These are phyloP conservation scores for Leishmania tarentolae DNA, from an alignment of 208 protist species.

Conservation along the genomic window DNA sequence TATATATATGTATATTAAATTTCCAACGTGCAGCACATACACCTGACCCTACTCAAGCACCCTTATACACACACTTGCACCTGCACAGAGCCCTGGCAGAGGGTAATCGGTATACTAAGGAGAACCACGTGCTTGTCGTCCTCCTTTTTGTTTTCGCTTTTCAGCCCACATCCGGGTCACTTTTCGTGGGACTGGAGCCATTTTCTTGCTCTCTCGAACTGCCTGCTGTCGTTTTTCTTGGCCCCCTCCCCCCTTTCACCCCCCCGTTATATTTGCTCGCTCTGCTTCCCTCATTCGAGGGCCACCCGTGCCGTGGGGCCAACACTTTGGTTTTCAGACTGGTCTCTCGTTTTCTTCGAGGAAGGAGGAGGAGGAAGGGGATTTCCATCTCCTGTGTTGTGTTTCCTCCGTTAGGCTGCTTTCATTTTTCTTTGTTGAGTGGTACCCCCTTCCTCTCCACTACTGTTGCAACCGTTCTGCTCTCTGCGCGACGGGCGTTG, in stretches of 20 bases:
- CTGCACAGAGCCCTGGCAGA: neutral
- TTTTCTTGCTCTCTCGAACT: neutral
- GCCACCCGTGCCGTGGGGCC: neutral
- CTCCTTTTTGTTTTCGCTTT: neutral
- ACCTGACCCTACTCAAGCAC: neutral
- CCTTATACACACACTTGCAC: neutral
- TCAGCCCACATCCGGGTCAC: neutral
- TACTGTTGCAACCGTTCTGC: neutral
- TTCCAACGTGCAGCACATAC: neutral
- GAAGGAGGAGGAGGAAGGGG: too few species aligned
- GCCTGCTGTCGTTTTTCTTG: neutral
- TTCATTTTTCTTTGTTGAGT: neutral
- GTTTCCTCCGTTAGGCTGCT: too few species aligned
- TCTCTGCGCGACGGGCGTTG: neutral
- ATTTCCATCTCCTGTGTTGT: too few species aligned
- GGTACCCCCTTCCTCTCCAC: too few species aligned
- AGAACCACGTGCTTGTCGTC: neutral
- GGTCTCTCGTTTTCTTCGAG: too few species aligned
- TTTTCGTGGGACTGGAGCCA: neutral
- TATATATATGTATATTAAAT: too few species aligned
- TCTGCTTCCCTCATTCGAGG: neutral
- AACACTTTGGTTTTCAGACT: too few species aligned
- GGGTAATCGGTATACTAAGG: neutral
- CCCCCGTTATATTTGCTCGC: neutral
- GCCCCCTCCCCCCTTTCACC: neutral